A percentile compares a stretch with the other conserved stretches of the same genome.
Conservation (phyloP, 768 basidiomycete genomes). For the Sarcomyxa edulis region DNA sequence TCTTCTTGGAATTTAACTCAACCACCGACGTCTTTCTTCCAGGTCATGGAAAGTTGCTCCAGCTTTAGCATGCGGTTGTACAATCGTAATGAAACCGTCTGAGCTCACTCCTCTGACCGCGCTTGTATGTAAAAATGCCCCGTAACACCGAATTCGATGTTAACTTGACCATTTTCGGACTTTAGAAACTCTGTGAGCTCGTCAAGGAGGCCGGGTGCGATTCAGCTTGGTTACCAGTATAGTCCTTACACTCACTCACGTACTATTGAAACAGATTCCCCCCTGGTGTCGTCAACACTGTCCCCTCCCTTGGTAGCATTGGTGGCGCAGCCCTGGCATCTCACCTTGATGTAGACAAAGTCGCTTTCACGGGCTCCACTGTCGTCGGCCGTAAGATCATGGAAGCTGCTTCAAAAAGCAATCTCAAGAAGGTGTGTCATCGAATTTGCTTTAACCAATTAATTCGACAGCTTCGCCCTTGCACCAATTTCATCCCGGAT, state of each 20-base stretch:
- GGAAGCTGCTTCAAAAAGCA: constrained; percentile 88
- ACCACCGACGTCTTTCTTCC: too few relatives aligned
- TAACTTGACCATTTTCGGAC: constrained; percentile 8
- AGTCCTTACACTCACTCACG: constrained; percentile 8
- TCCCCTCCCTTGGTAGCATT: constrained; percentile 75
- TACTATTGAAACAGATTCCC: constrained; percentile 75
- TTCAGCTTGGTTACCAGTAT: constrained; percentile 3
- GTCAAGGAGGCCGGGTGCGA: constrained; percentile 77
- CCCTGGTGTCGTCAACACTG: constrained; percentile 84
- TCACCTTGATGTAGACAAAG: constrained; percentile 86
- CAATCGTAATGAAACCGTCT: constrained; percentile 93
- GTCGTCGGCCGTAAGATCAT: constrained; percentile 85
- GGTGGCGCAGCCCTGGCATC: constrained; percentile 82
- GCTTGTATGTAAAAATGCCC: constrained; percentile 44
- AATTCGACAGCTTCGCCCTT: background rate
- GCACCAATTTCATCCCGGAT: background rate
- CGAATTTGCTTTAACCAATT: background rate
- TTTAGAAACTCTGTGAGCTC: constrained; percentile 79
- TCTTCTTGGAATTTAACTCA: constrained; percentile 1
- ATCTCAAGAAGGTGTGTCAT: constrained; percentile 77
- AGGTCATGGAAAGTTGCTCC: constrained; percentile 93
- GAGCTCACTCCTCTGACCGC: constrained; percentile 84
- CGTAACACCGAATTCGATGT: constrained; percentile 3
- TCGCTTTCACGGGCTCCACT: constrained; percentile 94
- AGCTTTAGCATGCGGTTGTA: constrained; percentile 87